Percentiles rank a stretch among this genome's conserved stretches.
Conservation (phyloP, 129 eudicot genomes). For the Artemisia annua region DNA sequence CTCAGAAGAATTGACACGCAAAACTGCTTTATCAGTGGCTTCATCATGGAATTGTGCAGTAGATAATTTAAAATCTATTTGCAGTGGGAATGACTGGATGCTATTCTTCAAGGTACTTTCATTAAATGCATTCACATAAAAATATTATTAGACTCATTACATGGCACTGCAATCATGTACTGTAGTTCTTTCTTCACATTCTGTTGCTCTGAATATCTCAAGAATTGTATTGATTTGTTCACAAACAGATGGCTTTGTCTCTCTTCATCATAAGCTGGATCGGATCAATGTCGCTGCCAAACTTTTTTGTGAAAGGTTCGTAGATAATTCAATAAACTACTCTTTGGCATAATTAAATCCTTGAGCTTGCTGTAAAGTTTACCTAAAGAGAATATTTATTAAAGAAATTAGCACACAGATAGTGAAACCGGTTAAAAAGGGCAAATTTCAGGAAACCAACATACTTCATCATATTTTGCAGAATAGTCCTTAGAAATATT, state of each 20-base stretch:
- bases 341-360: no score
- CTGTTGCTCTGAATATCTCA: no score
- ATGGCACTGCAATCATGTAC: not conserved
- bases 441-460: no score
- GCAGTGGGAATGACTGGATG: conserved; percentile 62
- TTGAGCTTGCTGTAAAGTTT: no score
- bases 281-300: conserved; percentile 39
- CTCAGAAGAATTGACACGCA: conserved; percentile 62
- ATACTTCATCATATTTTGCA: no score
- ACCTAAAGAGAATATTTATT: no score
- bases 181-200: no score
- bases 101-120: conserved; percentile 57
- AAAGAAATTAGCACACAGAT: no score
- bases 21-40: conserved; percentile 52
- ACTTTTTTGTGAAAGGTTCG: conserved; percentile 32
- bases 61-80: conserved; percentile 55
- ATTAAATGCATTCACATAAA: not conserved
- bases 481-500: no score
- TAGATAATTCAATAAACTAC: not conserved
- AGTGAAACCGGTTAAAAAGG: no score
- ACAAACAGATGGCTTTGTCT: conserved; percentile 31
- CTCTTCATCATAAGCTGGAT: conserved; percentile 32
- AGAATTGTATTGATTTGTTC: no score
- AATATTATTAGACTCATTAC: not conserved
- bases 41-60: conserved; percentile 64